phyloP scores from a whole-genome alignment of 2,329 filamentous ascomycete species.

The Fusarium sp. region DNA sequence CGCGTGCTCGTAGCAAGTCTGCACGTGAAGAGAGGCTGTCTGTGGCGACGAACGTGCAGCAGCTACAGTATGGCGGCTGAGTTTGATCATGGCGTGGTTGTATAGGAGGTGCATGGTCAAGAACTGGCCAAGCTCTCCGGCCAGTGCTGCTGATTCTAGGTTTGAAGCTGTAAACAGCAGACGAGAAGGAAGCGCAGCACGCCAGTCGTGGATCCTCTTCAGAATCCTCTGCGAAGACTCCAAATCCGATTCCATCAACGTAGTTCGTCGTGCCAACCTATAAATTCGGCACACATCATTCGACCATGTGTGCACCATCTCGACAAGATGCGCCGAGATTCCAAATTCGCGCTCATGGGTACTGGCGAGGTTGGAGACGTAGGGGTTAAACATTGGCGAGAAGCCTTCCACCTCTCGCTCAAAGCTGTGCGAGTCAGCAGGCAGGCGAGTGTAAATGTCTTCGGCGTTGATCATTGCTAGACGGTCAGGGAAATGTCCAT shows the following conservation, averaged over 20 bases:
- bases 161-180: slow-evolving; percentile 68
- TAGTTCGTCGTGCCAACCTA: slow-evolving; percentile 47
- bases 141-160: slow-evolving; percentile 65
- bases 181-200: slow-evolving; percentile 63
- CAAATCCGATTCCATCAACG: slow-evolving; percentile 43
- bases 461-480: slow-evolving; percentile 69
- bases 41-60: slow-evolving; percentile 52
- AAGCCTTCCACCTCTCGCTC: slow-evolving; percentile 68
- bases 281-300: slow-evolving; percentile 72
- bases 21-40: slow-evolving; percentile 58
- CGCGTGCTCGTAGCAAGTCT: slow-evolving; percentile 63
- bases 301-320: slow-evolving; percentile 73
- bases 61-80: slow-evolving; percentile 70
- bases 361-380: slow-evolving; percentile 40
- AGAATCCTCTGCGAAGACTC: slow-evolving; percentile 59
- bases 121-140: slow-evolving; percentile 67
- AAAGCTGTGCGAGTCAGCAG: slow-evolving; percentile 70
- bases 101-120: slow-evolving; percentile 76
- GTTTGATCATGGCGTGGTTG: slow-evolving; percentile 71
- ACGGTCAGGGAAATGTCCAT: slow-evolving; percentile 66
- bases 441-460: slow-evolving; percentile 75
- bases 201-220: slow-evolving; percentile 69
- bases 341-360: slow-evolving; percentile 51
- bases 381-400: slow-evolving; percentile 71
- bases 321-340: slow-evolving; percentile 70